Evolutionary conservation across 306 rosid genomes (phyloP).

Genomic region (Gillenia trifoliata): DNA sequence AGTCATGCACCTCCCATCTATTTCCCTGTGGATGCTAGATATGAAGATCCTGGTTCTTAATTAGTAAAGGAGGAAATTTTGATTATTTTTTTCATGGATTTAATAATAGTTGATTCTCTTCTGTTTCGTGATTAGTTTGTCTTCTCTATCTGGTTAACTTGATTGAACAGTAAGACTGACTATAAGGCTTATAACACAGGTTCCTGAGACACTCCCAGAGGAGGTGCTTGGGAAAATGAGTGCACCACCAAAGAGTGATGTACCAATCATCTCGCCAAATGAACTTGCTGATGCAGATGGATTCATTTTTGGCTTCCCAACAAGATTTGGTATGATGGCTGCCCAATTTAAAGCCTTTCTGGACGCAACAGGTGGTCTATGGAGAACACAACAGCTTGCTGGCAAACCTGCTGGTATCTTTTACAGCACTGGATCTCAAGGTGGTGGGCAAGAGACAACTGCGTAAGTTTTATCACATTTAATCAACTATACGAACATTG

Average conservation of each 20-base stretch:
- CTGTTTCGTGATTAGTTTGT: not conserved
- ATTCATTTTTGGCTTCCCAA: constrained; percentile 83
- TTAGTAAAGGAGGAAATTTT: not conserved
- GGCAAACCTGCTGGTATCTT: constrained; percentile 96
- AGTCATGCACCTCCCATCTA: not conserved
- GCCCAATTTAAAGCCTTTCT: constrained; percentile 92
- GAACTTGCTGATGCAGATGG: constrained; percentile 91
- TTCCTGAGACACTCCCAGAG: constrained; percentile 69
- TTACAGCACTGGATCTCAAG: constrained; percentile 94
- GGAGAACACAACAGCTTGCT: constrained; percentile 88
- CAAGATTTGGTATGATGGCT: constrained; percentile 98
- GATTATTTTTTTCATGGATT: not conserved
- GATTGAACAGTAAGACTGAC: constrained; percentile 8
- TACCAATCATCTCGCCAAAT: constrained; percentile 54
- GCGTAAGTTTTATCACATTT: constrained; percentile 52
- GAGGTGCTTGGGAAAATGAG: constrained; percentile 89
- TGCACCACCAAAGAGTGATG: constrained; percentile 93
- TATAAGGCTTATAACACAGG: constrained; percentile 42
- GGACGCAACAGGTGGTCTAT: constrained; percentile 83
- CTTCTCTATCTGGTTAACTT: not conserved
- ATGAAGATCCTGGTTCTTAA: not conserved
- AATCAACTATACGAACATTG: not conserved
- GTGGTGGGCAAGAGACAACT: constrained; percentile 98
- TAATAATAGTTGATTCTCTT: not conserved
- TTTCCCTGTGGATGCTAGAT: not conserved